phyloP scores from a whole-genome alignment of 805 yeast species.

The Schwanniomyces pseudopolymorphus region DNA sequence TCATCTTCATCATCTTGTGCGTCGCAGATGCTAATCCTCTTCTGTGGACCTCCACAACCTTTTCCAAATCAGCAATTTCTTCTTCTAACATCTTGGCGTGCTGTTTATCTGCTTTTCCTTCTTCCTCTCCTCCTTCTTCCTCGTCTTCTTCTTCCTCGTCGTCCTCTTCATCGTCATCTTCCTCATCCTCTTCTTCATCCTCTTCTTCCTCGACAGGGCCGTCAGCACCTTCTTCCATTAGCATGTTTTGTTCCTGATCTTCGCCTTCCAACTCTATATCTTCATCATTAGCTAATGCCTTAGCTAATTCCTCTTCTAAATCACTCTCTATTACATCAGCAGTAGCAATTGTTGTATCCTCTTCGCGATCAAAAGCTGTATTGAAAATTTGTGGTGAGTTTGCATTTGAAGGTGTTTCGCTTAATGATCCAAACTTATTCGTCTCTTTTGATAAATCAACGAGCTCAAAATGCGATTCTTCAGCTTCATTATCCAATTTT shows the following conservation, averaged over 20 bases:
- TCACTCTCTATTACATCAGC: conserved; percentile 26
- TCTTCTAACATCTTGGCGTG: conserved; percentile 69
- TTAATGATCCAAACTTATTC: conserved; percentile 16
- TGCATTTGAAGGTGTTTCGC: conserved; percentile 24
- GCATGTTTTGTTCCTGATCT: conserved; percentile 24
- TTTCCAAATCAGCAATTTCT: conserved; percentile 79
- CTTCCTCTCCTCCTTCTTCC: conserved; percentile 50
- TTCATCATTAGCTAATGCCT: conserved; percentile 47
- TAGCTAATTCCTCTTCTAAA: conserved; percentile 57
- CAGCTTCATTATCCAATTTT: conserved; percentile 78
- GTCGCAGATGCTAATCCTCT: conserved; percentile 69
- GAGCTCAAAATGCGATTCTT: conserved; percentile 73
- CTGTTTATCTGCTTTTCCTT: conserved; percentile 52
- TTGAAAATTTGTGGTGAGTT: conserved; percentile 23
- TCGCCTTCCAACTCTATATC: conserved; percentile 20
- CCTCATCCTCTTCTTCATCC: conserved; percentile 54
- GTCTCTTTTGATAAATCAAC: conserved; percentile 48
- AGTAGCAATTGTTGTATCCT: conserved; percentile 16
- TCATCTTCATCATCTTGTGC: conserved; percentile 81
- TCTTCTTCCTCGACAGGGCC: conserved; percentile 54
- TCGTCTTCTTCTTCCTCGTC: conserved; percentile 53
- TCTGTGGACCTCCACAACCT: conserved; percentile 72
- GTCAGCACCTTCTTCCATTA: conserved; percentile 42
- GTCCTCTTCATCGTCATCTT: conserved; percentile 55
- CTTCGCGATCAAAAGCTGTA: conserved; percentile 7